A percentile compares a stretch with the other conserved stretches of the same genome.
Conservation (phyloP, 176 grass and related monocot species). For the Otatea glauca region DNA sequence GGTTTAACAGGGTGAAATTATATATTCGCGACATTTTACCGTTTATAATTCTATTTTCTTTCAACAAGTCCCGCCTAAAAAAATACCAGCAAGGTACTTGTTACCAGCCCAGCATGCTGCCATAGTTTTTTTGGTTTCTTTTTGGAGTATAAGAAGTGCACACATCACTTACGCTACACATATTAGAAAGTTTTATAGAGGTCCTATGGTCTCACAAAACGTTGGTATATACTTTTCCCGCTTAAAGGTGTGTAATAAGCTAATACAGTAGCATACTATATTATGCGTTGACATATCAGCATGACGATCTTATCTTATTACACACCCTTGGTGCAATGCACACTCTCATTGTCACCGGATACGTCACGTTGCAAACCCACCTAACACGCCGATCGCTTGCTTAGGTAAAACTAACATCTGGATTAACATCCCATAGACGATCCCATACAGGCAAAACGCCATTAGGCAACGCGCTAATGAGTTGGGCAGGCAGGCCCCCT, state of each 20-base stretch:
- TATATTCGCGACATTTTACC: no score
- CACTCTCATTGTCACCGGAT: not conserved
- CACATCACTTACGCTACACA: no score
- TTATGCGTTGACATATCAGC: constrained; percentile 19
- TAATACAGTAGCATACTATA: not conserved
- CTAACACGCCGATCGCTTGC: constrained; percentile 2
- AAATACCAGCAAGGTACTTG: not conserved
- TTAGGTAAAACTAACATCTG: constrained; percentile 6
- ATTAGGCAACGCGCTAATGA: constrained; percentile 5
- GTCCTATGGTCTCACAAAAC: no score
- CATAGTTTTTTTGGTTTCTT: no score
- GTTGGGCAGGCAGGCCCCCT: not conserved
- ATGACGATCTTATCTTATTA: not conserved
- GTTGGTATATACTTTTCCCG: no score
- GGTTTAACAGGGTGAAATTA: no score
- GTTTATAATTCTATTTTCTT: not conserved
- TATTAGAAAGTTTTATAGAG: no score
- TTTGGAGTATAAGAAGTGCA: no score
- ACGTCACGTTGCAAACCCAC: constrained; percentile 8
- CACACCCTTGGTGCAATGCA: not conserved
- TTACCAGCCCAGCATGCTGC: not conserved
- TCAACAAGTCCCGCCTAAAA: not conserved
- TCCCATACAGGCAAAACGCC: not conserved
- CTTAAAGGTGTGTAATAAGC: not conserved
- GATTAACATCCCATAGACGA: not conserved